phyloP scores from a whole-genome alignment of 768 basidiomycete species.

The Podaxis mareebaensis region DNA sequence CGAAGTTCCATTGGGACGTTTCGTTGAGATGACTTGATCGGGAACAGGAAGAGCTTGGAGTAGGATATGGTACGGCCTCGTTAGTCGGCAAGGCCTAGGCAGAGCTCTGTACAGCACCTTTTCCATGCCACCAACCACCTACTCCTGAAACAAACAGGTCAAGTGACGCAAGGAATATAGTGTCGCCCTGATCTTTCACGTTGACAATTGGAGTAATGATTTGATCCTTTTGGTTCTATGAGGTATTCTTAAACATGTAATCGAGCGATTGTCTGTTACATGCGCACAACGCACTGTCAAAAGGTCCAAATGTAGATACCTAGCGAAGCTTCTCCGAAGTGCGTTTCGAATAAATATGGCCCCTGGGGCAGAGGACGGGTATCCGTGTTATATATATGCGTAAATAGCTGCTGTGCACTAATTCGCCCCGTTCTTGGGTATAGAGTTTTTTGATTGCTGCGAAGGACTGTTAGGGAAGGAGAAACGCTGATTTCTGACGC shows the following conservation, averaged over 20 bases:
- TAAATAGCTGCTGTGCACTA: background rate
- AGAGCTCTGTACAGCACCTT: background rate
- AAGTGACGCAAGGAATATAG: constrained; percentile 1
- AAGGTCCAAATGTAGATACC: constrained; percentile 5
- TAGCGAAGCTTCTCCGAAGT: constrained; percentile 3
- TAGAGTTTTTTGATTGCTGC: background rate
- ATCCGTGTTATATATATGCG: background rate
- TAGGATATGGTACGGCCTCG: background rate
- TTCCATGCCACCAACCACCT: constrained; percentile 5
- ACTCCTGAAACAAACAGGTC: constrained; percentile 8
- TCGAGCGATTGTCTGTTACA: constrained; percentile 9
- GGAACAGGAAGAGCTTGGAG: background rate
- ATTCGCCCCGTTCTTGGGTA: background rate
- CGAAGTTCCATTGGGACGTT: background rate
- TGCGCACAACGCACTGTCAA: constrained; percentile 11
- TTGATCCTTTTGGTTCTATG: constrained; percentile 9
- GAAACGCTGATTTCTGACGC: background rate
- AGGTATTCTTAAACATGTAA: constrained; percentile 3
- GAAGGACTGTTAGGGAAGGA: background rate
- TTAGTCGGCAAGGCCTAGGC: background rate
- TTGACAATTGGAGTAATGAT: constrained; percentile 10
- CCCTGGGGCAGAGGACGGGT: background rate
- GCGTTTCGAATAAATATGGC: background rate
- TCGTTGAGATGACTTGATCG: constrained; percentile 8
- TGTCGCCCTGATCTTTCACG: constrained; percentile 1